These are phyloP conservation scores for Gossypium australe DNA, from an alignment of 345 rosid species.

Conservation along the genomic window DNA sequence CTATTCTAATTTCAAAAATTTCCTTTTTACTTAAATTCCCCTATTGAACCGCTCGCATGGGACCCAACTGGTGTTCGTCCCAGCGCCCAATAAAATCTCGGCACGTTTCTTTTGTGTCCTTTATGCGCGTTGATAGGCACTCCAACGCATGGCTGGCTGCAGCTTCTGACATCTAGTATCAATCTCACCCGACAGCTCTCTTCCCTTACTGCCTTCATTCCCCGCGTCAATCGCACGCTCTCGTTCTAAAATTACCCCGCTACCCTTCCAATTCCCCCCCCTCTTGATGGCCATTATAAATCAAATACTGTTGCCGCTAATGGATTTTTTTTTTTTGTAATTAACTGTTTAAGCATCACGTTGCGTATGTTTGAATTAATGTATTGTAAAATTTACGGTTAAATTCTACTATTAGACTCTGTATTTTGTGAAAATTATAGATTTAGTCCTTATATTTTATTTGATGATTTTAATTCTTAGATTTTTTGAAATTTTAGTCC, in stretches of 20 bases:
- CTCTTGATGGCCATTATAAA: too few species aligned
- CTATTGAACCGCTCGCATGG: conserved; percentile 33
- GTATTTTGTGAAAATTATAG: too few species aligned
- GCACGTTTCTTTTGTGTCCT: conserved; percentile 12
- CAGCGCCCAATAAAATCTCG: background rate
- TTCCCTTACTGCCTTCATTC: background rate
- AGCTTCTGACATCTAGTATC: conserved; percentile 22
- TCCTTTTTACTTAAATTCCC: background rate
- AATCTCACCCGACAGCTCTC: conserved; percentile 22
- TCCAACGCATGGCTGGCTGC: background rate
- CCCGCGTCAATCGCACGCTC: conserved; percentile 10
- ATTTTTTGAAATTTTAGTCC: too few species aligned
- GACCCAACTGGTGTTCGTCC: conserved; percentile 5
- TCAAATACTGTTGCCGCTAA: background rate
- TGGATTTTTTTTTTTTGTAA: background rate
- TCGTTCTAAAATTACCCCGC: background rate
- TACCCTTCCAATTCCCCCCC: too few species aligned
- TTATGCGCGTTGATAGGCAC: conserved; percentile 2
- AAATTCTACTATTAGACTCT: too few species aligned
- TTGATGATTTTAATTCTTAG: too few species aligned
- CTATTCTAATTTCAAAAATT: background rate
- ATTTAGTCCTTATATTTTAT: too few species aligned
- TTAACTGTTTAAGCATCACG: too few species aligned
- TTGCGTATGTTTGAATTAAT: too few species aligned
- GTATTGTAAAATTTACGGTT: too few species aligned